A percentile compares a stretch with the other conserved stretches of the same genome.
These are phyloP conservation scores for Dactylellina parvicollis DNA, from an alignment of 2,329 filamentous ascomycete species.

Conservation along the genomic window DNA sequence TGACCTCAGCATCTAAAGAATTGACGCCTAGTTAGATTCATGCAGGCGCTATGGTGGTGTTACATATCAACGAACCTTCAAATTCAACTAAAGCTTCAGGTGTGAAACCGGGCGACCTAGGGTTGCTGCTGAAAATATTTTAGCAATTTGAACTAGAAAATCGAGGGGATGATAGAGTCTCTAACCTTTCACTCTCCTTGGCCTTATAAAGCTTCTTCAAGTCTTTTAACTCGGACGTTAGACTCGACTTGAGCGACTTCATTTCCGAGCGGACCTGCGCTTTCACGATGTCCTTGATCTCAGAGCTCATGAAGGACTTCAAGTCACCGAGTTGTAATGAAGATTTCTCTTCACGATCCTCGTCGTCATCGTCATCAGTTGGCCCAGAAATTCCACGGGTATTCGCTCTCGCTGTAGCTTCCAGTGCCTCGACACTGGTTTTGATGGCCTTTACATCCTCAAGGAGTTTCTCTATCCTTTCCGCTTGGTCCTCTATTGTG, in stretches of 20 bases:
- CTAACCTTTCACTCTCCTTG: constrained; percentile 46
- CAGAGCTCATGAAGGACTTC: constrained; percentile 36
- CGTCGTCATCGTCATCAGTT: constrained; percentile 33
- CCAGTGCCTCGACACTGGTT: constrained; percentile 37
- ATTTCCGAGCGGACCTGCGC: constrained; percentile 53
- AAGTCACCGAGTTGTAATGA: constrained; percentile 28
- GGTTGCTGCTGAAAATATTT: constrained; percentile 29
- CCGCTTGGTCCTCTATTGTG: constrained; percentile 49
- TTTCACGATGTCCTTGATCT: constrained; percentile 53
- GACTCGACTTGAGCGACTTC: constrained; percentile 47
- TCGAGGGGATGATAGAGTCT: background rate
- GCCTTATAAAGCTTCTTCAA: constrained; percentile 52
- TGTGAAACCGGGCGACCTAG: constrained; percentile 51
- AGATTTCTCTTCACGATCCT: constrained; percentile 27
- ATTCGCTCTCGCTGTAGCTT: constrained; percentile 46
- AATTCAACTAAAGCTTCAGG: constrained; percentile 43
- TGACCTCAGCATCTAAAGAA: constrained; percentile 38
- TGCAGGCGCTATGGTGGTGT: background rate
- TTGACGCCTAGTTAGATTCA: background rate
- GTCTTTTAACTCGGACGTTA: constrained; percentile 47
- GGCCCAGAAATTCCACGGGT: constrained; percentile 40
- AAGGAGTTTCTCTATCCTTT: constrained; percentile 51
- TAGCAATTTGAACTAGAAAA: constrained; percentile 1
- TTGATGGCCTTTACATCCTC: constrained; percentile 52
- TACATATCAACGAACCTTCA: constrained; percentile 29